Conservation (phyloP, 306 rosid genomes). For the Leucaena leucocephala region DNA sequence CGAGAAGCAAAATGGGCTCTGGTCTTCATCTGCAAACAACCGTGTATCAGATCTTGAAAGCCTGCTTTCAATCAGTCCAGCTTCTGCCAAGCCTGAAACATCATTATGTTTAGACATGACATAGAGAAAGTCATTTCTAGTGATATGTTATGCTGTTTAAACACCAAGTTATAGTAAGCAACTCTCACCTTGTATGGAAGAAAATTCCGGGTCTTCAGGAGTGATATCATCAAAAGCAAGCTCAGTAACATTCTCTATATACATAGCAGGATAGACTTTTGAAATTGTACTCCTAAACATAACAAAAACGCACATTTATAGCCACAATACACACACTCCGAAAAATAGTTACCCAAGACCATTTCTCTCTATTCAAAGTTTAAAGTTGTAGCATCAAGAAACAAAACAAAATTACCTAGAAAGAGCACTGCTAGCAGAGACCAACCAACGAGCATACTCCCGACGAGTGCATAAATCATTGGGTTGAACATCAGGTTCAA, state of each 20-base stretch:
- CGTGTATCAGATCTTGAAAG: constrained; percentile 77
- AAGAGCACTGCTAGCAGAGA: constrained; percentile 87
- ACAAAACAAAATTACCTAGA: constrained; percentile 67
- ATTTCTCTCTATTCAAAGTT: constrained; percentile 20
- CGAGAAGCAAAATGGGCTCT: constrained; percentile 65
- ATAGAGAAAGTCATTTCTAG: constrained; percentile 5
- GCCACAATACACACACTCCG: constrained; percentile 24
- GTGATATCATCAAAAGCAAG: constrained; percentile 94
- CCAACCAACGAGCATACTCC: constrained; percentile 97
- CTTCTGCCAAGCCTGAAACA: constrained; percentile 94
- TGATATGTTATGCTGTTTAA: constrained; percentile 12
- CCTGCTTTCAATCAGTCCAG: constrained; percentile 94
- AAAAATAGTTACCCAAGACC: constrained; percentile 14
- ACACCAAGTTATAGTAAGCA: constrained; percentile 25
- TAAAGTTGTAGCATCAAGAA: constrained; percentile 19
- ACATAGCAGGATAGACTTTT: constrained; percentile 98
- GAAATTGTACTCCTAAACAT: constrained; percentile 70
- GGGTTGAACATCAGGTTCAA: constrained; percentile 87
- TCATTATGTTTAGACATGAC: constrained; percentile 35
- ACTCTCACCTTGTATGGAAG: constrained; percentile 86
- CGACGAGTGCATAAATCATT: constrained; percentile 92
- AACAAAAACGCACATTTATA: constrained; percentile 32
- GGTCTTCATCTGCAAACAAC: constrained; percentile 64
- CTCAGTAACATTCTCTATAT: constrained; percentile 83
- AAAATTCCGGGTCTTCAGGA: constrained; percentile 88